Base-by-base conservation (phyloP, 768 basidiomycete genomes). In the Boletus reticulatus region DNA sequence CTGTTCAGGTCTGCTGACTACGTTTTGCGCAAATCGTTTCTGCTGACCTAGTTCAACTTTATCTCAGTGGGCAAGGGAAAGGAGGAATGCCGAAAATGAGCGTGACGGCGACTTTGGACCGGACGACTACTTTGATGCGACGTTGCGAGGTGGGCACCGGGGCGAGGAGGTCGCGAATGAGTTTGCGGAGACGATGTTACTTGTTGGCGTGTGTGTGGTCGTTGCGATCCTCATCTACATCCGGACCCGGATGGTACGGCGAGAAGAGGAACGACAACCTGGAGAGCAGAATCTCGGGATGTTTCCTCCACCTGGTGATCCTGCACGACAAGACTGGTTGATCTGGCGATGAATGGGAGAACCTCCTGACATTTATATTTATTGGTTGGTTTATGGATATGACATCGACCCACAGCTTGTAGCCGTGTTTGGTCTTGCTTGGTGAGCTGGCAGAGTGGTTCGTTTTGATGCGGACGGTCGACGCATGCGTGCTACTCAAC, bases 71-170 rank as follows among this genome's bases (percentile, higher is more conserved):
- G 90, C 90, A 27, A 78, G 85, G 54, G 87, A 89, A 11, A 81
- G 87, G 43, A 78, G 87, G 59, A 83, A 83, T 48, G 84, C 83
- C 4, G 90, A 89, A 57, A 80, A 80, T 52, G 89, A 89, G 29
- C 81, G 84, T 24, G 88, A 91, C 29, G 77, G 78, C 48, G 91
- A 92, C 55, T 85, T 85, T 59, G 87, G 85, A 9, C 85, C 89
- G 0, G 92, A 94, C 45, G 92, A 92, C 64, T 91, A 92, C 70
- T 88, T 86, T 61, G 89, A 92, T 29, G 87, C 77, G 4, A 80
- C 83, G 6, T 55, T 84, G 59, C 80, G 86, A 22, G 82, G 82
- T 14, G 79, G 81, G 5, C 73, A 80, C 48, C 79, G 84, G 14
- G 85, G 83, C 16, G 84, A 88, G 19, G 83, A 78, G n/a, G 83